phyloP scores from a whole-genome alignment of 1,139 yeast species.

The Magnusiomyces starmeri region DNA sequence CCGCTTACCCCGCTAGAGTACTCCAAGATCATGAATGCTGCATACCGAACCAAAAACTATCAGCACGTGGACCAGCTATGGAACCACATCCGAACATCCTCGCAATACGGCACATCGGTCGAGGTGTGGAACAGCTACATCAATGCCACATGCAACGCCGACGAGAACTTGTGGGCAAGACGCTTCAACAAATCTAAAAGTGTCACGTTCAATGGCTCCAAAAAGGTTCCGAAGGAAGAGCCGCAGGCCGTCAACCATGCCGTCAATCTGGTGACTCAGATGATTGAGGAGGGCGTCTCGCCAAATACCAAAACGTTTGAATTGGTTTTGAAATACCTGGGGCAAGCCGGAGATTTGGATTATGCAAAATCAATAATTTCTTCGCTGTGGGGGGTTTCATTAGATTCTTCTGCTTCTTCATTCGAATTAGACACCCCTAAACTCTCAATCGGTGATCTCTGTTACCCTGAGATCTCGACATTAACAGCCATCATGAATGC shows the following conservation, averaged over 20 bases:
- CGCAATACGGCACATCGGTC: conserved; percentile 20
- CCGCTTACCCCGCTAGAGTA: conserved; percentile 25
- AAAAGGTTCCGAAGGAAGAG: conserved; percentile 4
- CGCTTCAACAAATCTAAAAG: conserved; percentile 15
- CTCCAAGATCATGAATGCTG: conserved; percentile 26
- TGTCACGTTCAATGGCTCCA: neutral
- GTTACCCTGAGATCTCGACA: conserved; percentile 27
- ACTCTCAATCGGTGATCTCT: conserved; percentile 15
- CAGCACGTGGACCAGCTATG: conserved; percentile 26
- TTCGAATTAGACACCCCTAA: conserved; percentile 5
- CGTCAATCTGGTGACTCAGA: conserved; percentile 24
- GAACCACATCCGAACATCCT: conserved; percentile 20
- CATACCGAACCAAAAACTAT: conserved; percentile 24
- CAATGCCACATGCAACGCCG: conserved; percentile 30
- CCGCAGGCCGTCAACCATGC: conserved; percentile 24
- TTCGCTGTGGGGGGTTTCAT: conserved; percentile 29
- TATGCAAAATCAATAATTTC: conserved; percentile 22
- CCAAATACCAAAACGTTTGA: conserved; percentile 31
- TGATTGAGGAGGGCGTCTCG: conserved; percentile 26
- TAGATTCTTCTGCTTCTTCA: conserved; percentile 11
- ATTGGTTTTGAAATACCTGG: conserved; percentile 27
- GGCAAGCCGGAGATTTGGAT: conserved; percentile 25
- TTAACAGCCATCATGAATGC: conserved; percentile 30
- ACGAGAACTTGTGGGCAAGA: conserved; percentile 29
- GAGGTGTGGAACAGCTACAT: conserved; percentile 34